Evolutionary conservation across 352 stramenopile species (phyloP), one percentile per base, ranked within the genome.

Genomic region (Blastocystis sp.): DNA sequence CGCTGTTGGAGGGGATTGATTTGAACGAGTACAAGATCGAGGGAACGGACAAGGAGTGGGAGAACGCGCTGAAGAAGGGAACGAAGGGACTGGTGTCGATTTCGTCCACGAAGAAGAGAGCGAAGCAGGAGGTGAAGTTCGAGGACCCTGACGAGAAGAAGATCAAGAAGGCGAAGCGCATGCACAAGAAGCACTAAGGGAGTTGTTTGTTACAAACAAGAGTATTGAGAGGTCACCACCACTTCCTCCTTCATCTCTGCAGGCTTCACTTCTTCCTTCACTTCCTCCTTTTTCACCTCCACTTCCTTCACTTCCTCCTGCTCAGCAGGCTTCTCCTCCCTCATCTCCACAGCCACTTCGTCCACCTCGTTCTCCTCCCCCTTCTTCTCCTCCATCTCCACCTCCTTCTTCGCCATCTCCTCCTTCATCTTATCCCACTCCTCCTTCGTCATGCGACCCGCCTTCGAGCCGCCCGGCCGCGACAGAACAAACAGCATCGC

Each of bases 21-120:
- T 91, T 98, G n/a, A 96, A 96, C 91, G 95, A 98, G 90, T 98
- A 98, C 89, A 93, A 93, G 11, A 92, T 98, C 43, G 94, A 94
- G 77, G 95, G 95, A 62, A 94, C 94, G 41, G 95, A 98, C 48
- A 92, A 95, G 14, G 94, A 97, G 82, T 98, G 95, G 95, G 92
- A 91, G 17, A 89, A 92, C 64, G 92, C 92, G 28, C 52, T 88
- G 34, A 79, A 65, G 38, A 88, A 88, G 40, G 67, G 78, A 56
- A 65, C 4, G 38, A 77, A 48, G 19, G 64, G 64, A 48, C 41
- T 88, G 48, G 60, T 84, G 23, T 76, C 43, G 43, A 88, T 88
- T 59, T 52, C 78, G n/a, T 43, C 53, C 19, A 88, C 41, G 28
- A 79, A 64, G 38, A 79, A 79, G 40, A 41, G 67, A 41, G 67